These are phyloP conservation scores for Anacardium occidentale DNA, from an alignment of 345 rosid genomes.

Conservation along the genomic window DNA sequence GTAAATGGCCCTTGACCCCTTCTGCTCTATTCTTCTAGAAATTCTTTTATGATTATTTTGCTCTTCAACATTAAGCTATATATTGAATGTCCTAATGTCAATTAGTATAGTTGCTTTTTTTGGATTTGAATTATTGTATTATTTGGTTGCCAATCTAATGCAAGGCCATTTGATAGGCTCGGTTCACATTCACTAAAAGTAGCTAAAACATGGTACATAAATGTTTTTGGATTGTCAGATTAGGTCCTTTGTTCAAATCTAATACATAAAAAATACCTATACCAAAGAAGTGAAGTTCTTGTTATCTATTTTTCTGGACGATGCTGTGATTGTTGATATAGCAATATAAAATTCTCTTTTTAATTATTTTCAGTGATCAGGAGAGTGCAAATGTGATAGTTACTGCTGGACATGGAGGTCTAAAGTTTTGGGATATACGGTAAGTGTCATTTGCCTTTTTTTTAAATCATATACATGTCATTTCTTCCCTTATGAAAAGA, in stretches of 20 bases:
- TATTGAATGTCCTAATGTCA: not conserved
- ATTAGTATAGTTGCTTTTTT: not conserved
- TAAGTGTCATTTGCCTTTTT: conserved; percentile 27
- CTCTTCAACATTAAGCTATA: no score
- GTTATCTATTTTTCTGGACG: not conserved
- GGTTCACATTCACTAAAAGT: not conserved
- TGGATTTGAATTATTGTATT: not conserved
- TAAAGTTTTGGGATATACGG: conserved; percentile 96
- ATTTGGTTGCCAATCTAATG: not conserved
- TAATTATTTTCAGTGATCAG: conserved; percentile 48
- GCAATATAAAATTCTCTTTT: conserved; percentile 16
- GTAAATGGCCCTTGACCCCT: not conserved
- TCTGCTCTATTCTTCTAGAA: not conserved
- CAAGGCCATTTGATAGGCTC: not conserved
- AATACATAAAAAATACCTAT: no score
- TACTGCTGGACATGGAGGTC: conserved; percentile 83
- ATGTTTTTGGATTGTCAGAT: not conserved
- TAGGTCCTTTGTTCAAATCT: not conserved
- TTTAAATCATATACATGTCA: not conserved
- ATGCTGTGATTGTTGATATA: conserved; percentile 10
- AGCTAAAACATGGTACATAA: not conserved
- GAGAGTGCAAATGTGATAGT: conserved; percentile 63
- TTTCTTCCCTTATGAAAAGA: not conserved
- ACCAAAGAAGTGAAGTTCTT: no score
- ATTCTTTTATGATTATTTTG: not conserved